Conservation (phyloP, 1,284 basidiomycete species). For the Cutaneotrichosporon cavernicola region DNA sequence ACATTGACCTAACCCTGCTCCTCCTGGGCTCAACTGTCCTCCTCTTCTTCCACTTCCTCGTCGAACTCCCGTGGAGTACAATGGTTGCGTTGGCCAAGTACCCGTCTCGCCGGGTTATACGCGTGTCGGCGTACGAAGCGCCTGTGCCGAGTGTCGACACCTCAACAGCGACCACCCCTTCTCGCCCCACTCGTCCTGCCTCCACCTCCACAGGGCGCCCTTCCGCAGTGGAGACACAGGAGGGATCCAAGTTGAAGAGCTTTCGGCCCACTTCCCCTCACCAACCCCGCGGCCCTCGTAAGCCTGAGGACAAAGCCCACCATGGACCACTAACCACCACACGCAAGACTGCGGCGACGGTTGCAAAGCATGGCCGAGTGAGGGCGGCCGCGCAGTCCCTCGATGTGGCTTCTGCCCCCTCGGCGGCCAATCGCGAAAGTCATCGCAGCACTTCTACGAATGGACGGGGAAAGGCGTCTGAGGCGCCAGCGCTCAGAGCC, state of each 20-base stretch:
- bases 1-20: slow-evolving; percentile 41
- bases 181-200: neutral
- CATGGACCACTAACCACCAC: neutral
- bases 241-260: neutral
- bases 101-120: neutral
- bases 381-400: neutral
- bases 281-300: neutral
- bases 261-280: neutral
- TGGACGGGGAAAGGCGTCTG: neutral
- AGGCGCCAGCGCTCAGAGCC: neutral
- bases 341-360: neutral
- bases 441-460: neutral
- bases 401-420: neutral
- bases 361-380: neutral
- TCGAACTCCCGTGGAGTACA: slow-evolving; percentile 15
- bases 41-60: slow-evolving; percentile 26
- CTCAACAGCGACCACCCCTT: neutral
- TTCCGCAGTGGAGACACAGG: neutral
- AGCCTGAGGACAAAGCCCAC: neutral
- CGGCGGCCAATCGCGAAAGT: neutral
- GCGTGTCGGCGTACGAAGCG: neutral
- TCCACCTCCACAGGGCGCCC: neutral
- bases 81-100: neutral
- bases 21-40: slow-evolving; percentile 29
- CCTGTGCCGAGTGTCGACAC: neutral